Conservation (phyloP, 192 early-diverging fungal species). For the Backusella westeae region DNA sequence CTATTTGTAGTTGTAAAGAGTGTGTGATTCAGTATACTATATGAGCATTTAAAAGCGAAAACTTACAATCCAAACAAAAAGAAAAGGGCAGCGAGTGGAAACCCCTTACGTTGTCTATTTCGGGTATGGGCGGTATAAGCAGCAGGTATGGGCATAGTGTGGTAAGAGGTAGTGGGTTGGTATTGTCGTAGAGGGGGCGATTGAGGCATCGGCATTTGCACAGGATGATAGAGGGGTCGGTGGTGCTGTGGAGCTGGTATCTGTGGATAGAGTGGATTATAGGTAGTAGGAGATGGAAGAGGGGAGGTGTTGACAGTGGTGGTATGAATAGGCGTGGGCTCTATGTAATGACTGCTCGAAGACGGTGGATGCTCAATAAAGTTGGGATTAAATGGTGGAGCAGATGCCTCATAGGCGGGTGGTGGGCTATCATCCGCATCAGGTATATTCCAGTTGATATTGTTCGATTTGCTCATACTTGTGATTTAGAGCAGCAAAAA, state of each 20-base stretch:
- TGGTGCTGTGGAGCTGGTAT: neutral
- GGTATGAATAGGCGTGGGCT: neutral
- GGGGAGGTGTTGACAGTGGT: neutral
- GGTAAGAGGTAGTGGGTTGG: neutral
- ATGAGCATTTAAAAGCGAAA: neutral
- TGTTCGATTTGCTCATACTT: neutral
- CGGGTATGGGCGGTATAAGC: neutral
- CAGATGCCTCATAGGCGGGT: neutral
- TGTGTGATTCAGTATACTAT: too few species aligned
- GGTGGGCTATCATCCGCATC: constrained; percentile 11
- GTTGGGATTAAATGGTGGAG: constrained; percentile 6
- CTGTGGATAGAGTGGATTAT: neutral
- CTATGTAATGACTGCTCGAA: neutral
- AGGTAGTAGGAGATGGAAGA: neutral
- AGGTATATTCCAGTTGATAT: constrained; percentile 2
- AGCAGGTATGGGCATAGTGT: neutral
- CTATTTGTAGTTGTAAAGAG: neutral
- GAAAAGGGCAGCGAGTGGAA: constrained; percentile 20
- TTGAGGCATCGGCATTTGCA: neutral
- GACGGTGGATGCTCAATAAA: neutral
- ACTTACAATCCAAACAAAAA: constrained; percentile 26
- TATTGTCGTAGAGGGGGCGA: neutral
- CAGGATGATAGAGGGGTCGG: neutral
- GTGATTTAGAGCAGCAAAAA: neutral
- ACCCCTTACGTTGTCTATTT: neutral